These are phyloP conservation scores for Cyclocybe cylindracea DNA, from an alignment of 768 basidiomycete species.

Conservation along the genomic window DNA sequence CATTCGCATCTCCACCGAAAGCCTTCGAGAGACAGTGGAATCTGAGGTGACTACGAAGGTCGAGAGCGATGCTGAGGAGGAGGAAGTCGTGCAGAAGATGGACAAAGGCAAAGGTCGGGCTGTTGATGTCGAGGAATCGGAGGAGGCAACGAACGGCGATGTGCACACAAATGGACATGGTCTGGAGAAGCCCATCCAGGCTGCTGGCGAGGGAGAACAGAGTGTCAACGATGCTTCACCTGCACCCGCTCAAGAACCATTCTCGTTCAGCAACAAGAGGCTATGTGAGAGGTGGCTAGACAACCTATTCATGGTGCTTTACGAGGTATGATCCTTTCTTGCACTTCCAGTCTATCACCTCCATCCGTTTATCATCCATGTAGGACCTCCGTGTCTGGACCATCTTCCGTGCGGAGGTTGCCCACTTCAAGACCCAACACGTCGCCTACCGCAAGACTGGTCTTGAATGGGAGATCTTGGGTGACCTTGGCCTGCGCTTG, in stretches of 20 bases:
- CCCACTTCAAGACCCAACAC: slow-evolving; percentile 98
- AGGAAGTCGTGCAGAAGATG: slow-evolving; percentile 13
- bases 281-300: slow-evolving; percentile 98
- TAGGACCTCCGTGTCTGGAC: slow-evolving; percentile 98
- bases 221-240: slow-evolving; percentile 37
- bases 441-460: slow-evolving; percentile 98
- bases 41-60: slow-evolving; percentile 18
- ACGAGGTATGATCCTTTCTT: slow-evolving; percentile 63
- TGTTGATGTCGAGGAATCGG: slow-evolving; percentile 18
- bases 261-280: slow-evolving; percentile 95
- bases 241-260: slow-evolving; percentile 53
- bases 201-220: slow-evolving; percentile 50
- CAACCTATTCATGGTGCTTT: slow-evolving; percentile 97
- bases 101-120: slow-evolving; percentile 24
- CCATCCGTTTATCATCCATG: slow-evolving; percentile 3
- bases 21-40: slow-evolving; percentile 33
- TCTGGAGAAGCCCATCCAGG: slow-evolving; percentile 51
- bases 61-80: slow-evolving; percentile 18
- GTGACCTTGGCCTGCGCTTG: slow-evolving; percentile 89
- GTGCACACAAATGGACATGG: slow-evolving; percentile 29
- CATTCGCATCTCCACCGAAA: slow-evolving; percentile 79
- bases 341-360: not conserved
- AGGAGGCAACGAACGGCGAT: slow-evolving; percentile 29
- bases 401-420: slow-evolving; percentile 97
- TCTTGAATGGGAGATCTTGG: slow-evolving; percentile 97